Percentiles rank a stretch among this genome's conserved stretches.
These are phyloP conservation scores for Rhodotorula glutinis DNA, from an alignment of 1,284 basidiomycete genomes.

Conservation along the genomic window DNA sequence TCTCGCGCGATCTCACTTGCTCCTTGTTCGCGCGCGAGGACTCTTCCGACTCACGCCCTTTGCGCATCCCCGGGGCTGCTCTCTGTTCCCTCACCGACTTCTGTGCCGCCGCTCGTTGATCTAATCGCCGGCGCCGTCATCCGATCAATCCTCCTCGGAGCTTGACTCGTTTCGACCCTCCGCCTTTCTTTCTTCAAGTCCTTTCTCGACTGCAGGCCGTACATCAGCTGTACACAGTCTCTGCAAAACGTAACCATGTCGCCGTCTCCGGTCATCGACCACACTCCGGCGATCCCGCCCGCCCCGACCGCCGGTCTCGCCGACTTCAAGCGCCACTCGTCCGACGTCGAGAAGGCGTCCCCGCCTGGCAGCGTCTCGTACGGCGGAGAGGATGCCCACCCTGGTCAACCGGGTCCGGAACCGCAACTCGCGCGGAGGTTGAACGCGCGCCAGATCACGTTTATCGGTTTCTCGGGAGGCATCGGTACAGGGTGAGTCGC, in stretches of 20 bases:
- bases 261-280: conserved; percentile 3
- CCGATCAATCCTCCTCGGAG: no score
- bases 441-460: conserved; percentile 26
- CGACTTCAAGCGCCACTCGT: not conserved
- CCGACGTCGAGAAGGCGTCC: conserved; percentile 8
- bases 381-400: not conserved
- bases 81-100: no score
- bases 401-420: not conserved
- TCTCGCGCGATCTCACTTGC: no score
- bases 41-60: no score
- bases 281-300: conserved; percentile 9
- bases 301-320: not conserved
- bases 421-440: conserved; percentile 12
- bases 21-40: no score
- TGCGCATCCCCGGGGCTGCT: no score
- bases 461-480: conserved; percentile 30
- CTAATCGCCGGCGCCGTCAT: no score
- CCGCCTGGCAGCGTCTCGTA: not conserved
- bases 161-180: no score
- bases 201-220: no score
- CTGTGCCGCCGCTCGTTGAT: no score
- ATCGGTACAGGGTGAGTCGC: conserved; percentile 21
- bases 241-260: not conserved
- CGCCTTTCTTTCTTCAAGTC: no score
- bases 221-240: no score